Conservation (phyloP, 805 yeast species). For the Jamesozyma spencerorum region DNA sequence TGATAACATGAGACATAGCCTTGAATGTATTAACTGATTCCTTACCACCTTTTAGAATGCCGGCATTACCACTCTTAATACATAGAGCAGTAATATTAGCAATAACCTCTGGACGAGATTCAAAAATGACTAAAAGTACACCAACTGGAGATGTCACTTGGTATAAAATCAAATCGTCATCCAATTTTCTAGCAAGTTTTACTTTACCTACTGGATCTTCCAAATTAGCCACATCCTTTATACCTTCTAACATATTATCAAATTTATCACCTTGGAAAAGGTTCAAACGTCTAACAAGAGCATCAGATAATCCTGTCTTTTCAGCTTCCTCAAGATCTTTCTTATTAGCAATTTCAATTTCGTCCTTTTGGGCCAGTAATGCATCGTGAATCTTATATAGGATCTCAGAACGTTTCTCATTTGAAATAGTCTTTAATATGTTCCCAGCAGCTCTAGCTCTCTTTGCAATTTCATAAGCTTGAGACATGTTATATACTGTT, state of each 20-base stretch:
- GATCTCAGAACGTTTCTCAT: constrained; percentile 66
- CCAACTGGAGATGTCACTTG: constrained; percentile 93
- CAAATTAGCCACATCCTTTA: constrained; percentile 78
- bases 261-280: constrained; percentile 73
- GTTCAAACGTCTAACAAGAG: constrained; percentile 79
- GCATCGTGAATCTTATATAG: constrained; percentile 65
- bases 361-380: constrained; percentile 46
- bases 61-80: constrained; percentile 92
- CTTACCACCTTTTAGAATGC: constrained; percentile 94
- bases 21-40: constrained; percentile 81
- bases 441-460: constrained; percentile 80
- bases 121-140: constrained; percentile 84
- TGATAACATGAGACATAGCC: constrained; percentile 67
- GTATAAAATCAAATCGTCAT: constrained; percentile 77
- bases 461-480: constrained; percentile 63
- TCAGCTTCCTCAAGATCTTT: constrained; percentile 66
- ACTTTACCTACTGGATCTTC: constrained; percentile 91
- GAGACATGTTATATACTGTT: constrained; percentile 4
- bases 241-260: constrained; percentile 91
- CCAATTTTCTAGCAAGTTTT: constrained; percentile 74
- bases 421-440: constrained; percentile 63
- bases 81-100: constrained; percentile 96
- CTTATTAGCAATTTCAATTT: constrained; percentile 63
- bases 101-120: constrained; percentile 95
- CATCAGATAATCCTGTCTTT: constrained; percentile 49